These are phyloP conservation scores for Trichoderma simmonsii DNA, from an alignment of 2,329 filamentous ascomycete genomes.

Conservation along the genomic window DNA sequence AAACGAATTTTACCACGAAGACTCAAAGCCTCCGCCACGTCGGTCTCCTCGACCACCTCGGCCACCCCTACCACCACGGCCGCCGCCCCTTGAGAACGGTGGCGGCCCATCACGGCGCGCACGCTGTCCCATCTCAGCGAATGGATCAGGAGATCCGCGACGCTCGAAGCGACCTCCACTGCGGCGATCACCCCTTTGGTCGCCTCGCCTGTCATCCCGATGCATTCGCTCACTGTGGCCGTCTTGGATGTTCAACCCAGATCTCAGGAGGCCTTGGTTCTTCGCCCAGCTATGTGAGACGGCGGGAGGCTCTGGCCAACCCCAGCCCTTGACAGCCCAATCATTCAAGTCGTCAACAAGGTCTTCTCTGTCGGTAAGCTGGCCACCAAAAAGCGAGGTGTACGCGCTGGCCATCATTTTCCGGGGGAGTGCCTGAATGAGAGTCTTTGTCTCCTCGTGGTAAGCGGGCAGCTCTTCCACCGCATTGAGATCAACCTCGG, in stretches of 20 bases:
- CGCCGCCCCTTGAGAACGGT: slow-evolving; percentile 21
- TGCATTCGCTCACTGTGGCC: slow-evolving; percentile 8
- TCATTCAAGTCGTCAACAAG: slow-evolving; percentile 51
- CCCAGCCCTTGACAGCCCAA: slow-evolving; percentile 51
- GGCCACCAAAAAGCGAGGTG: slow-evolving; percentile 54
- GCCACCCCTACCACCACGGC: slow-evolving; percentile 18
- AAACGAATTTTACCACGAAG: slow-evolving; percentile 9
- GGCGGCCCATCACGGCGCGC: slow-evolving; percentile 27
- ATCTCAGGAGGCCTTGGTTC: slow-evolving; percentile 32
- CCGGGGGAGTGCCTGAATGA: slow-evolving; percentile 41
- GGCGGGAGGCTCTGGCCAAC: slow-evolving; percentile 47
- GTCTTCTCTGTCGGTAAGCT: slow-evolving; percentile 36
- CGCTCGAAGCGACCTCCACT: slow-evolving; percentile 20
- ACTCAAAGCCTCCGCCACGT: slow-evolving; percentile 20
- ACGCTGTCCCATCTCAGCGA: slow-evolving; percentile 27
- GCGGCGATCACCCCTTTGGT: slow-evolving; percentile 14
- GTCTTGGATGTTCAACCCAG: slow-evolving; percentile 37
- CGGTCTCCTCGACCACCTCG: neutral
- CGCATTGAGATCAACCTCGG: slow-evolving; percentile 52
- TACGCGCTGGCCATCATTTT: slow-evolving; percentile 45
- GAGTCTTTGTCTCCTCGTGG: slow-evolving; percentile 43
- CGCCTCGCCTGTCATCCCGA: slow-evolving; percentile 3
- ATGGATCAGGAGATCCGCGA: slow-evolving; percentile 25
- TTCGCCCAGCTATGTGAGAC: slow-evolving; percentile 28
- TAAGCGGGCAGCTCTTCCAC: slow-evolving; percentile 43